These are phyloP conservation scores for Acrocalymma vagum DNA, from an alignment of 2,329 filamentous ascomycete species.

Conservation along the genomic window DNA sequence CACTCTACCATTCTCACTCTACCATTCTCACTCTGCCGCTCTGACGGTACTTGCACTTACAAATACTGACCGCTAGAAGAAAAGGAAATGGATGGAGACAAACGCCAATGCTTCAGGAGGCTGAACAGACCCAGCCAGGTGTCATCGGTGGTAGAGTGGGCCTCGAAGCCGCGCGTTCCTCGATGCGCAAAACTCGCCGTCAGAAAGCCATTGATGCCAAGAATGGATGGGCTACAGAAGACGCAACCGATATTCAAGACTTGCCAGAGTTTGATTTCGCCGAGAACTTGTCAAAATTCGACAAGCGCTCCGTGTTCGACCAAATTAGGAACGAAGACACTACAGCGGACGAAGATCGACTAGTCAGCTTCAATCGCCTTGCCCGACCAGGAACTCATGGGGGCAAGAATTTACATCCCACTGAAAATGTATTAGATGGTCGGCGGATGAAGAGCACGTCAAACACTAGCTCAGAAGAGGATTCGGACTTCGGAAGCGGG, in stretches of 20 bases:
- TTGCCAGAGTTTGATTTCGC: constrained; percentile 95
- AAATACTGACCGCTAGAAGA: constrained; percentile 34
- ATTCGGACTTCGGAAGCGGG: constrained; percentile 49
- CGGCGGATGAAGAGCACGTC: constrained; percentile 42
- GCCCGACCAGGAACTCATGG: constrained; percentile 59
- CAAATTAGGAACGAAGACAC: constrained; percentile 90
- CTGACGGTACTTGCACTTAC: constrained; percentile 11
- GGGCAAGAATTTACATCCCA: constrained; percentile 90
- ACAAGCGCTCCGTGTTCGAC: constrained; percentile 90
- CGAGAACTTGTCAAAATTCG: constrained; percentile 88
- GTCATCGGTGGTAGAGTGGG: constrained; percentile 49
- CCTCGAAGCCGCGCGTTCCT: constrained; percentile 44
- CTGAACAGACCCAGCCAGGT: constrained; percentile 52
- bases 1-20: too few species aligned
- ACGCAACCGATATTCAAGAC: constrained; percentile 93
- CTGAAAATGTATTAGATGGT: constrained; percentile 86
- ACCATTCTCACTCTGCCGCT: too few species aligned
- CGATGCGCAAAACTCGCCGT: constrained; percentile 54
- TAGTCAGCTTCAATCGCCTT: constrained; percentile 86
- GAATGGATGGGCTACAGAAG: constrained; percentile 94
- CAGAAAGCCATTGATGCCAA: constrained; percentile 64
- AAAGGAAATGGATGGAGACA: constrained; percentile 73
- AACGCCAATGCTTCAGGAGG: constrained; percentile 72
- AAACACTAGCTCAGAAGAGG: constrained; percentile 43
- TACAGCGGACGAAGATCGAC: constrained; percentile 86